Evolutionary conservation across 148 eudicot genomes (phyloP), one percentile per base, ranked within the genome.

Genomic region (Gaultheria prostrata): DNA sequence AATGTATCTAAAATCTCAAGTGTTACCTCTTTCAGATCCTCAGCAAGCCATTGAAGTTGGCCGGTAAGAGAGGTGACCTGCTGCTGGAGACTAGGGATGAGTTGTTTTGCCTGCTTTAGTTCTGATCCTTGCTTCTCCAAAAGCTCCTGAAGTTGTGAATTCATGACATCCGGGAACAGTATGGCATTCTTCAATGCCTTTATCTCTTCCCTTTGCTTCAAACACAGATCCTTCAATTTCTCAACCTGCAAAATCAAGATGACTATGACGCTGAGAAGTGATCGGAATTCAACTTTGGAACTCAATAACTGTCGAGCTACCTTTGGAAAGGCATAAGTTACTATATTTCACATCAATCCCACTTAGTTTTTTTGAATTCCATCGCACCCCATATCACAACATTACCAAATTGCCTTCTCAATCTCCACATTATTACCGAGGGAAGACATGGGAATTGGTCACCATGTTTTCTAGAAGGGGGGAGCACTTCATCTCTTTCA

Each of bases 191-290:
- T 95, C 83, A 95, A 83, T 8, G 95, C 85, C 83, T 92, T 94
- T 80, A 94, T 92, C 91, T 95, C 98, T 85, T 94, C 98, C 88
- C 98, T 95, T 93, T 95, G 98, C 88, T 92, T 94, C 86, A 95
- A 86, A 85, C 98, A 95, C 89, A 95, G 87, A 84, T 95, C 94
- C 90, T 95, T 95, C 82, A 95, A 61, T 84, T 95, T 95, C 59
- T 95, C 98, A 76, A 94, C 94, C 98, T 95, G 65, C 61, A 59
- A 78, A 79, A 17, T 71, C 48, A 39, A 82, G 35, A 65, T 39
- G 21, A 57, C 28, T 3, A 28, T 26, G 43, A n/a, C 32, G 17
- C 13, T 8, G 76, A 15, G 46, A n/a, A 14, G 39, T 65, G 30
- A 77, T 13, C 1, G 15, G 51, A 69, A 9, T 7, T 24, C 1